phyloP scores from a whole-genome alignment of 345 rosid species.

The Euclidium syriacum region DNA sequence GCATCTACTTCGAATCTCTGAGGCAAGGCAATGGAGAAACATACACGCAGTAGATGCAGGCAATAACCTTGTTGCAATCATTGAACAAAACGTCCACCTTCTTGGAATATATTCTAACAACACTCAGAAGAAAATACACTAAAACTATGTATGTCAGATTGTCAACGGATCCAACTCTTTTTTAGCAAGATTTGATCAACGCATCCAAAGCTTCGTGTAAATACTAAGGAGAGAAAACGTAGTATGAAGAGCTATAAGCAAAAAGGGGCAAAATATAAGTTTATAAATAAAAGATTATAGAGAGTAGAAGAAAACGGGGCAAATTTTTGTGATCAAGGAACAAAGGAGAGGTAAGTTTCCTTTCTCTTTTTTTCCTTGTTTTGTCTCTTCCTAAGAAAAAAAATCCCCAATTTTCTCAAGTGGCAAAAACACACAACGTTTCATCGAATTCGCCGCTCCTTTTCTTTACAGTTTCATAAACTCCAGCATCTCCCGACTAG shows the following conservation, averaged over 20 bases:
- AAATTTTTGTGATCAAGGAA: too few species aligned
- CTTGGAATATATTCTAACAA: conserved; percentile 84
- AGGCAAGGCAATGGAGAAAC: conserved; percentile 52
- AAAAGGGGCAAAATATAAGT: background rate
- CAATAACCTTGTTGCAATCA: conserved; percentile 57
- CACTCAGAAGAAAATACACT: conserved; percentile 79
- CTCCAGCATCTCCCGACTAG: conserved; percentile 13
- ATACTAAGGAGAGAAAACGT: too few species aligned
- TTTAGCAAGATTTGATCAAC: conserved; percentile 71
- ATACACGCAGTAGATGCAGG: conserved; percentile 31
- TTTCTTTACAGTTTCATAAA: conserved; percentile 19
- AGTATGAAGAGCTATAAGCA: too few species aligned
- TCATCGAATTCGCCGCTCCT: conserved; percentile 20
- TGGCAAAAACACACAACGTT: conserved; percentile 1
- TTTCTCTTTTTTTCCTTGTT: background rate
- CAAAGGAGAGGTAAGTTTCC: conserved; percentile 19
- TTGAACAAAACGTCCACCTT: conserved; percentile 70
- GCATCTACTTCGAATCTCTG: conserved; percentile 83
- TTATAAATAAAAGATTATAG: background rate
- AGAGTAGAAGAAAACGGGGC: conserved; percentile 23
- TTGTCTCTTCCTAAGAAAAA: conserved; percentile 1
- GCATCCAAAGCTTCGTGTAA: too few species aligned
- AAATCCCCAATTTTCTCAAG: conserved; percentile 4
- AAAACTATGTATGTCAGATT: conserved; percentile 72
- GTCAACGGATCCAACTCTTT: conserved; percentile 48